Evolutionary conservation across 176 grass and related monocot genomes (phyloP).

Genomic region (Carex parvula): DNA sequence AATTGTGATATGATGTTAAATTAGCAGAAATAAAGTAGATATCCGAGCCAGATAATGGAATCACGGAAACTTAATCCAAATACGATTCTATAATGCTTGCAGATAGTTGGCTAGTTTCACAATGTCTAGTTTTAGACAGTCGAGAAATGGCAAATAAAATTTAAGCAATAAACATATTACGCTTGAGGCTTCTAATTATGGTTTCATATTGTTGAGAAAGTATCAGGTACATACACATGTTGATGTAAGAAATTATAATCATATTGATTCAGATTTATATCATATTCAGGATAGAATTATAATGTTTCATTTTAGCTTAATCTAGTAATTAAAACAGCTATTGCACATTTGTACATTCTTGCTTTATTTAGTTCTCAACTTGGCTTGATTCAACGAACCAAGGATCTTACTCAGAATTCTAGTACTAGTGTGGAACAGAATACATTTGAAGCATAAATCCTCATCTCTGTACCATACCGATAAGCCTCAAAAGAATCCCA

Average conservation of each 20-base stretch:
- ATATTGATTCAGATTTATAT: background rate
- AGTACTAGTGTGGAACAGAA: background rate
- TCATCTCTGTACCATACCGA: background rate
- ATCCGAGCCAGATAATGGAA: background rate
- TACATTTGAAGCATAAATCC: background rate
- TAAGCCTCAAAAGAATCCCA: slow-evolving; percentile 64
- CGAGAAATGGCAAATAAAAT: background rate
- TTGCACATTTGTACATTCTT: background rate
- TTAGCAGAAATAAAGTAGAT: background rate
- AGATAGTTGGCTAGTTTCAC: background rate
- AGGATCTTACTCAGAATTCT: background rate
- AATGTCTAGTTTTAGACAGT: background rate
- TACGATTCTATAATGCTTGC: background rate
- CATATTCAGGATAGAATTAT: background rate
- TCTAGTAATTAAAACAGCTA: background rate
- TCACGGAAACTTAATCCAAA: background rate
- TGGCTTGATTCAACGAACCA: background rate
- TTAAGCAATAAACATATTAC: background rate
- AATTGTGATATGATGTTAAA: background rate
- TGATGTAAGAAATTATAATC: background rate
- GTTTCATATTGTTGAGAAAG: background rate
- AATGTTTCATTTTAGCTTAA: background rate
- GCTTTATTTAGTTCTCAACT: background rate
- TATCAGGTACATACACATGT: background rate
- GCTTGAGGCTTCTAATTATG: background rate